A percentile compares a stretch with the other conserved stretches of the same genome.
Evolutionary conservation across 495 filamentous ascomycete genomes (phyloP).

Genomic region (Aspergillus ostianus): DNA sequence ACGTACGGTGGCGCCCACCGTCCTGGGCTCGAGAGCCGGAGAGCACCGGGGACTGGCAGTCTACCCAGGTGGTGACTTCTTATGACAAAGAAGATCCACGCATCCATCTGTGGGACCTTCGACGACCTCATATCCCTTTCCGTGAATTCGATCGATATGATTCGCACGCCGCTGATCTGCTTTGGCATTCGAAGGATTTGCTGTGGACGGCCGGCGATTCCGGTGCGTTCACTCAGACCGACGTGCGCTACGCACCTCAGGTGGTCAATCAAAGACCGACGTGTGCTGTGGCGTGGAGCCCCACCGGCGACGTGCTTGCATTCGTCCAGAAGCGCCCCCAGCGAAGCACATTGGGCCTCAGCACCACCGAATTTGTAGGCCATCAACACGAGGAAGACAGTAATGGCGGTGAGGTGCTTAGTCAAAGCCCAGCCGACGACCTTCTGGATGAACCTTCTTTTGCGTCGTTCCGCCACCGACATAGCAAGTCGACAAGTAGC

Average conservation of each 20-base stretch:
- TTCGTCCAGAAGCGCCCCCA: constrained; percentile 48
- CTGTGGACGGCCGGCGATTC: constrained; percentile 89
- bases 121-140: constrained; percentile 79
- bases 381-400: constrained; percentile 28
- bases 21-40: constrained; percentile 67
- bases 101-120: constrained; percentile 91
- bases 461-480: constrained; percentile 44
- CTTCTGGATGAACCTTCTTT: constrained; percentile 58
- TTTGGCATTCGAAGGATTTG: constrained; percentile 89
- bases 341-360: constrained; percentile 37
- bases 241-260: constrained; percentile 77
- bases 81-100: constrained; percentile 65
- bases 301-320: constrained; percentile 44
- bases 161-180: constrained; percentile 66
- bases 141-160: constrained; percentile 79
- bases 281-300: constrained; percentile 48
- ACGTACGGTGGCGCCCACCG: constrained; percentile 83
- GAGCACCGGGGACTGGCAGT: constrained; percentile 62
- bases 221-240: constrained; percentile 82
- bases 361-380: constrained; percentile 34
- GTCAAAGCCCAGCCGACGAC: constrained; percentile 67
- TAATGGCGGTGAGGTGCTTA: constrained; percentile 48
- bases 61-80: constrained; percentile 66
- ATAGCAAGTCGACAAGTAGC: constrained; percentile 30
- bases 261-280: constrained; percentile 61